phyloP scores from a whole-genome alignment of 2,329 filamentous ascomycete genomes.

The Beauveria rudraprayagi region DNA sequence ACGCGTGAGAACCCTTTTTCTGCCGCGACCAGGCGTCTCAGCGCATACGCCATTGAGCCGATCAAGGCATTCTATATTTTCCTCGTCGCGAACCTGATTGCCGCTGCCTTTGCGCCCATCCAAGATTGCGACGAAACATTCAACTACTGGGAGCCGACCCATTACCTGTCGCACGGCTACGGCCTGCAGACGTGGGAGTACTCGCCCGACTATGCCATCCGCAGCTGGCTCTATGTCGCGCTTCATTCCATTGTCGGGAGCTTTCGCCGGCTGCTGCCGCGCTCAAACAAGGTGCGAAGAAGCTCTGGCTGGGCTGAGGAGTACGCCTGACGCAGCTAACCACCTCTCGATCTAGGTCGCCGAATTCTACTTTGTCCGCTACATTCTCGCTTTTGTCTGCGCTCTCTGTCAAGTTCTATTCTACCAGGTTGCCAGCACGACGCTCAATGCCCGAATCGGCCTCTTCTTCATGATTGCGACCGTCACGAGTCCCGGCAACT shows the following conservation, averaged over 20 bases:
- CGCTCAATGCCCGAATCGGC: slow-evolving; percentile 74
- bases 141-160: slow-evolving; percentile 97
- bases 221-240: slow-evolving; percentile 85
- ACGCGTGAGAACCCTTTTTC: neutral
- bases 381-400: slow-evolving; percentile 65
- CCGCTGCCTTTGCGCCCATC: slow-evolving; percentile 79
- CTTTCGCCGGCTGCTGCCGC: slow-evolving; percentile 54
- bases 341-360: slow-evolving; percentile 32
- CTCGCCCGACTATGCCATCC: slow-evolving; percentile 86
- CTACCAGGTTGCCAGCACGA: slow-evolving; percentile 67
- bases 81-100: slow-evolving; percentile 62
- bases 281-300: slow-evolving; percentile 45
- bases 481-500: slow-evolving; percentile 80
- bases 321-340: neutral
- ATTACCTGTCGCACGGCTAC: slow-evolving; percentile 88
- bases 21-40: slow-evolving; percentile 31
- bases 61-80: slow-evolving; percentile 77
- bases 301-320: too few relatives aligned
- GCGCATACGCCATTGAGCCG: slow-evolving; percentile 58
- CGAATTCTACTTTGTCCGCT: slow-evolving; percentile 85
- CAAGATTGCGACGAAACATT: slow-evolving; percentile 98
- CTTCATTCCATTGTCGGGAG: slow-evolving; percentile 70
- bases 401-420: slow-evolving; percentile 75
- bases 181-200: slow-evolving; percentile 98
- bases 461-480: slow-evolving; percentile 74